These are phyloP conservation scores for Aristolochia californica DNA, from an alignment of 164 flowering plant genomes.

Conservation along the genomic window DNA sequence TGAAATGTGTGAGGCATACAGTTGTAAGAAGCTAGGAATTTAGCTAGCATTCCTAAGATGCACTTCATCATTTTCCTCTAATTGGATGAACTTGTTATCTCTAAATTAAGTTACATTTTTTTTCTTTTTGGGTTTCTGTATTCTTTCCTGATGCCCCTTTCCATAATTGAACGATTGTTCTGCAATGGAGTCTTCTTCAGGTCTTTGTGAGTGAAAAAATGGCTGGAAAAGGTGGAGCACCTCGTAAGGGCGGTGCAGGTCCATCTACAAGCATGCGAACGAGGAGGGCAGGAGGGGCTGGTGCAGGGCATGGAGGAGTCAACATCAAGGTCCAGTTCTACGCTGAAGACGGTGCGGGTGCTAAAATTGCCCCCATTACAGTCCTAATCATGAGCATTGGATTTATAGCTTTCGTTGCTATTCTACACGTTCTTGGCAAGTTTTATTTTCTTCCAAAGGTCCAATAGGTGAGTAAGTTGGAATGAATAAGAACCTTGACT, in stretches of 20 bases:
- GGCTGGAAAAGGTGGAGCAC: not conserved
- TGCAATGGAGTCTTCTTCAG: too few species aligned
- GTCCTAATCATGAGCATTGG: constrained; percentile 84
- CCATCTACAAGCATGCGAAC: constrained; percentile 54
- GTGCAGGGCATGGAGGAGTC: constrained; percentile 39
- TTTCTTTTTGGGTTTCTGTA: too few species aligned
- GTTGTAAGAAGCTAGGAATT: too few species aligned
- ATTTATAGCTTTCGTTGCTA: constrained; percentile 66
- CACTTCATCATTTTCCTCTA: too few species aligned
- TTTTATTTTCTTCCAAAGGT: constrained; percentile 36
- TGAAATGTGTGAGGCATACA: too few species aligned
- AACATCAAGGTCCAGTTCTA: constrained; percentile 66
- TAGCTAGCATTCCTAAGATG: too few species aligned
- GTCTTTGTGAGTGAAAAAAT: not conserved
- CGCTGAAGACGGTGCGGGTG: constrained; percentile 79
- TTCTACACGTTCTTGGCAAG: constrained; percentile 74
- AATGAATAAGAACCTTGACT: too few species aligned
- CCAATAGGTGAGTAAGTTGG: not conserved
- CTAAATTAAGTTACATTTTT: too few species aligned
- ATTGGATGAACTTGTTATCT: too few species aligned
- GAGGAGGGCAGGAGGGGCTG: constrained; percentile 39
- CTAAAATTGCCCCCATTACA: constrained; percentile 69
- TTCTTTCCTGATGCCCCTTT: too few species aligned
- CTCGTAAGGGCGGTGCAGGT: constrained; percentile 17
- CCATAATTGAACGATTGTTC: too few species aligned